phyloP scores from a whole-genome alignment of 345 rosid genomes.

The Brassica incana region DNA sequence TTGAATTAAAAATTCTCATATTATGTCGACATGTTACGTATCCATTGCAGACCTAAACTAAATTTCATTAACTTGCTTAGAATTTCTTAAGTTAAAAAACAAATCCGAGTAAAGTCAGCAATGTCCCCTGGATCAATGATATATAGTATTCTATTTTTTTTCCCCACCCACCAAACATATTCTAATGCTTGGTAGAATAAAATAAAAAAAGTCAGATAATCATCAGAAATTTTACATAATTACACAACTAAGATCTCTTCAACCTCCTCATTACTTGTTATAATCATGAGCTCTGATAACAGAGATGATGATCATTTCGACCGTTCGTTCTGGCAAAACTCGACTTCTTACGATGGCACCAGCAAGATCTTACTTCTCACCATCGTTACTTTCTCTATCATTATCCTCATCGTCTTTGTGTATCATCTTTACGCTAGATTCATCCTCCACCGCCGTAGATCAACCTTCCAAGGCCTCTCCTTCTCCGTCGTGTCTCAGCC shows the following conservation, averaged over 20 bases:
- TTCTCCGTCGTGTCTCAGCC: constrained; percentile 35
- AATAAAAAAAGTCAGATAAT: background rate
- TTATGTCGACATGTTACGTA: constrained; percentile 17
- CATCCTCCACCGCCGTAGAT: constrained; percentile 42
- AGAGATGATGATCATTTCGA: background rate
- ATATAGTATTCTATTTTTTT: background rate
- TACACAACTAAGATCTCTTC: constrained; percentile 1
- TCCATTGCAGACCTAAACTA: background rate
- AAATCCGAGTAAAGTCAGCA: constrained; percentile 21
- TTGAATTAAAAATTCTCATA: background rate
- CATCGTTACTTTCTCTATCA: constrained; percentile 44
- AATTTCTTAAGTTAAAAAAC: background rate
- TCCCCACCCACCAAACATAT: background rate
- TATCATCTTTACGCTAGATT: constrained; percentile 51
- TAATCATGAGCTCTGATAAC: constrained; percentile 24
- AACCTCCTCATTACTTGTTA: constrained; percentile 5
- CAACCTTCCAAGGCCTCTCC: constrained; percentile 33
- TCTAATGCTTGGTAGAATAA: background rate
- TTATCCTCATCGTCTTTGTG: constrained; percentile 39
- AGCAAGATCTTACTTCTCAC: constrained; percentile 54
- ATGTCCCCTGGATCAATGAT: background rate
- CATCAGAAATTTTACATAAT: background rate
- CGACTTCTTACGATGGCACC: constrained; percentile 31
- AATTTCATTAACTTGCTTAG: background rate
- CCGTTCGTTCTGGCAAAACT: constrained; percentile 15